Conservation (phyloP, 2,329 filamentous ascomycete genomes). For the Moelleriella libera region DNA sequence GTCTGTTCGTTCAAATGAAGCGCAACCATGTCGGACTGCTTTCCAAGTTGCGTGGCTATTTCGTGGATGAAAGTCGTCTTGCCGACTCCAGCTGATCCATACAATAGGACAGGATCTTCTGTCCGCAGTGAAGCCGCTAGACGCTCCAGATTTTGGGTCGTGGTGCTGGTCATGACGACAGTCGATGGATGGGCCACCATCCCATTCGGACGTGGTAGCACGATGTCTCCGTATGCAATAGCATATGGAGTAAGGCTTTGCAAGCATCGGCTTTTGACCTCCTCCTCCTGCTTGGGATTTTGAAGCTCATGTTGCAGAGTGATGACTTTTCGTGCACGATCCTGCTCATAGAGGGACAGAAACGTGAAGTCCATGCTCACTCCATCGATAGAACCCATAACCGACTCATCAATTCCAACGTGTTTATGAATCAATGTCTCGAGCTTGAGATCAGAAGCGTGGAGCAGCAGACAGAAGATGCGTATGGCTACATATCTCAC, state of each 20-base stretch:
- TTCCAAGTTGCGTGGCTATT: slow-evolving; percentile 65
- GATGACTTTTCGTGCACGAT: slow-evolving; percentile 31
- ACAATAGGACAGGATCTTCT: slow-evolving; percentile 60
- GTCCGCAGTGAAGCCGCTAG: slow-evolving; percentile 56
- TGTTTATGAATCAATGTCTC: slow-evolving; percentile 57
- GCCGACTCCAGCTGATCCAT: slow-evolving; percentile 72
- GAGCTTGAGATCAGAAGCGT: slow-evolving; percentile 65
- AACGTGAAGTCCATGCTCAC: slow-evolving; percentile 67
- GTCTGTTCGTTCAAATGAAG: slow-evolving; percentile 96
- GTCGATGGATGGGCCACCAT: slow-evolving; percentile 28
- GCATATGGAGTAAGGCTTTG: slow-evolving; percentile 45
- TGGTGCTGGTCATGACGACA: slow-evolving; percentile 60
- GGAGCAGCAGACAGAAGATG: slow-evolving; percentile 65
- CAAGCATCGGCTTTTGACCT: slow-evolving; percentile 5
- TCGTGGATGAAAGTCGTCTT: slow-evolving; percentile 83
- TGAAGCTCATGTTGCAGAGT: slow-evolving; percentile 24
- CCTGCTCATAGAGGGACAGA: slow-evolving; percentile 42
- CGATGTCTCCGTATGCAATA: slow-evolving; percentile 47
- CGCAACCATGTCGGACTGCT: slow-evolving; percentile 74
- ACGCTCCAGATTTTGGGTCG: slow-evolving; percentile 53
- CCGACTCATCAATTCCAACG: slow-evolving; percentile 42
- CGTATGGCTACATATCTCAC: slow-evolving; percentile 73
- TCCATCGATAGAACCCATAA: slow-evolving; percentile 64
- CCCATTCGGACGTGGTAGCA: slow-evolving; percentile 51
- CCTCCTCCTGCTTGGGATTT: slow-evolving; percentile 5